A percentile compares a stretch with the other conserved stretches of the same genome.
phyloP scores from a whole-genome alignment of 768 basidiomycete genomes.

The Tulasnella sp. region DNA sequence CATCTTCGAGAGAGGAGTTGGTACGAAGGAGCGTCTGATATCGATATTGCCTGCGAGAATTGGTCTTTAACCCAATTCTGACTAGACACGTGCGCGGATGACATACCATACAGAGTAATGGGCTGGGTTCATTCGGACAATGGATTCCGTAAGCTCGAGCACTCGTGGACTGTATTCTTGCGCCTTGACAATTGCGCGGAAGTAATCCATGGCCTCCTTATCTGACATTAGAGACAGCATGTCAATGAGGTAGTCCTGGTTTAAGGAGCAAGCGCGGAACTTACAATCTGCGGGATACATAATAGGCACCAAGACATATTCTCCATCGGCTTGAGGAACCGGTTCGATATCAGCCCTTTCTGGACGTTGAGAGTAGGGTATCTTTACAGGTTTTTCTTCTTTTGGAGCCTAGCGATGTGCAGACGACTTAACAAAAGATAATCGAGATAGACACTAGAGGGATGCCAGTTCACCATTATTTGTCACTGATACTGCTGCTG shows the following conservation, averaged over 20 bases:
- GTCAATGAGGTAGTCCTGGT: constrained; percentile 1
- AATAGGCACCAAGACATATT: constrained; percentile 77
- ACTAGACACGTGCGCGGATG: not conserved
- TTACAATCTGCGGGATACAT: constrained; percentile 49
- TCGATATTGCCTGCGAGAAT: constrained; percentile 70
- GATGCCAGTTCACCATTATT: too few species aligned
- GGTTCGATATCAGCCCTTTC: constrained; percentile 76
- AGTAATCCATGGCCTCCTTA: constrained; percentile 85
- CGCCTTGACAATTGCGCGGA: constrained; percentile 65
- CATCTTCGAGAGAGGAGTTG: constrained; percentile 52
- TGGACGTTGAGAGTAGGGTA: constrained; percentile 43
- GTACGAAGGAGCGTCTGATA: constrained; percentile 71
- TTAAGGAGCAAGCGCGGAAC: constrained; percentile 2
- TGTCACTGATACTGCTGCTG: too few species aligned
- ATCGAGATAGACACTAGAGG: too few species aligned
- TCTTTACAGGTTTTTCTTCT: too few species aligned
- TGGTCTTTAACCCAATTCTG: not conserved
- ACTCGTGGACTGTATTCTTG: constrained; percentile 72
- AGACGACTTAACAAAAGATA: too few species aligned
- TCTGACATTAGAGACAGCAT: too few species aligned
- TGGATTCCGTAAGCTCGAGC: constrained; percentile 72
- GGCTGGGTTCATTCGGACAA: constrained; percentile 86
- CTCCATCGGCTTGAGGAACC: constrained; percentile 64
- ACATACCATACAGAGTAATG: constrained; percentile 85
- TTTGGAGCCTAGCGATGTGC: constrained; percentile 15